Percentiles rank a stretch among this genome's conserved stretches.
phyloP scores from a whole-genome alignment of 148 eudicot species.

The Limonium bicolor region DNA sequence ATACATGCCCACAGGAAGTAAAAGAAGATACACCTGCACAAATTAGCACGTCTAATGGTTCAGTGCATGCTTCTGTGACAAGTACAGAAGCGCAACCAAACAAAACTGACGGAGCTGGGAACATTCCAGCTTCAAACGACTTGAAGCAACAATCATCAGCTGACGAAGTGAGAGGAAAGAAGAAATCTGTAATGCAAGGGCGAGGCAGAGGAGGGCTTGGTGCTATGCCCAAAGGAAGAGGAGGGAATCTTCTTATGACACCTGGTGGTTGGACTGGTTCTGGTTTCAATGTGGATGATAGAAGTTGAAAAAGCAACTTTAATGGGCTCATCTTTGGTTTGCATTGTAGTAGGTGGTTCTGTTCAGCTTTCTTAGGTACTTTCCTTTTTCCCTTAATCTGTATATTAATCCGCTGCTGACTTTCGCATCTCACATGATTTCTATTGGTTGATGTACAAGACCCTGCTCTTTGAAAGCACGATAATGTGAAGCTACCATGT shows the following conservation, averaged over 20 bases:
- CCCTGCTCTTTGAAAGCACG: too few species aligned
- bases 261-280: constrained; percentile 97
- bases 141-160: constrained; percentile 22
- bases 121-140: constrained; percentile 10
- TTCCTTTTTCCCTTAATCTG: too few species aligned
- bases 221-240: constrained; percentile 68
- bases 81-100: constrained; percentile 14
- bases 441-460: too few species aligned
- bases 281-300: constrained; percentile 73
- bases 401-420: too few species aligned
- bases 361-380: too few species aligned
- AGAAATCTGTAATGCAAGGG: constrained; percentile 56
- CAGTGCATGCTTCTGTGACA: constrained; percentile 23
- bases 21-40: neutral
- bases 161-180: constrained; percentile 61
- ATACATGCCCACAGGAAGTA: neutral
- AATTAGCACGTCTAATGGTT: constrained; percentile 8
- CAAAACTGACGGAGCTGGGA: constrained; percentile 13
- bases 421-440: too few species aligned
- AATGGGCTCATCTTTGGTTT: too few species aligned
- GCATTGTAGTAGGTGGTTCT: too few species aligned
- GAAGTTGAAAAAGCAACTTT: constrained; percentile 25
- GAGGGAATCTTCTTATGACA: constrained; percentile 25
- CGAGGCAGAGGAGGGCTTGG: constrained; percentile 66
- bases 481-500: too few species aligned